These are phyloP conservation scores for Alopecurus myosuroides DNA, from an alignment of 176 grass and related monocot genomes.

Conservation along the genomic window DNA sequence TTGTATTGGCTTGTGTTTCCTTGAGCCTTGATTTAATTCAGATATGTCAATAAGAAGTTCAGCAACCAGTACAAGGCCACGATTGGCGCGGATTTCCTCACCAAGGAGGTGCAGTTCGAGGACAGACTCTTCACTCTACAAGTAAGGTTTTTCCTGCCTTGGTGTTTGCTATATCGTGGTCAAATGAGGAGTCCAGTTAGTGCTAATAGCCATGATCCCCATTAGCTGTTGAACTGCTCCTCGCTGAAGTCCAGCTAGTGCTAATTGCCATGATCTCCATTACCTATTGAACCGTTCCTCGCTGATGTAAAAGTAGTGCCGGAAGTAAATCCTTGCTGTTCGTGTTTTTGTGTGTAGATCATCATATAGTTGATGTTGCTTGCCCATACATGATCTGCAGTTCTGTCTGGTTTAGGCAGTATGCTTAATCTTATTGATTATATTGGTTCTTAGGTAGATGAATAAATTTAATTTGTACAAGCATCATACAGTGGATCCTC, in stretches of 20 bases:
- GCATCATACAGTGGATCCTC: background rate
- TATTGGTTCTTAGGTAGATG: background rate
- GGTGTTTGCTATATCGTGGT: background rate
- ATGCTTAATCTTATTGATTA: background rate
- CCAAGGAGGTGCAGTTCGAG: constrained; percentile 92
- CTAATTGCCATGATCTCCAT: background rate
- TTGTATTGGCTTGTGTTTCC: constrained; percentile 1
- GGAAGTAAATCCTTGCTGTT: background rate
- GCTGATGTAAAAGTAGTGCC: background rate
- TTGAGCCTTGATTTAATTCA: constrained; percentile 56
- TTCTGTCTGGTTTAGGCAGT: background rate
- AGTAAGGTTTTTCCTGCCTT: constrained; percentile 33
- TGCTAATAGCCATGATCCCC: background rate
- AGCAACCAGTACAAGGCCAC: constrained; percentile 99
- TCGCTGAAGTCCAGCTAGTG: background rate
- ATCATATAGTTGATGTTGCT: background rate
- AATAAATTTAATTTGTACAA: background rate
- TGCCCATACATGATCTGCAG: background rate
- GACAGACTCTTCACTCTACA: constrained; percentile 89
- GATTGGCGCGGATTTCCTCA: constrained; percentile 97
- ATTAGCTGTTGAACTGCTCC: background rate
- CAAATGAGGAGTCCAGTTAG: too few relatives aligned
- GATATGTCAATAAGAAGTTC: constrained; percentile 96
- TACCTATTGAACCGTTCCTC: background rate
- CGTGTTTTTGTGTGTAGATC: background rate